These are phyloP conservation scores for Spathaspora sp. DNA, from an alignment of 805 yeast species.

Conservation along the genomic window DNA sequence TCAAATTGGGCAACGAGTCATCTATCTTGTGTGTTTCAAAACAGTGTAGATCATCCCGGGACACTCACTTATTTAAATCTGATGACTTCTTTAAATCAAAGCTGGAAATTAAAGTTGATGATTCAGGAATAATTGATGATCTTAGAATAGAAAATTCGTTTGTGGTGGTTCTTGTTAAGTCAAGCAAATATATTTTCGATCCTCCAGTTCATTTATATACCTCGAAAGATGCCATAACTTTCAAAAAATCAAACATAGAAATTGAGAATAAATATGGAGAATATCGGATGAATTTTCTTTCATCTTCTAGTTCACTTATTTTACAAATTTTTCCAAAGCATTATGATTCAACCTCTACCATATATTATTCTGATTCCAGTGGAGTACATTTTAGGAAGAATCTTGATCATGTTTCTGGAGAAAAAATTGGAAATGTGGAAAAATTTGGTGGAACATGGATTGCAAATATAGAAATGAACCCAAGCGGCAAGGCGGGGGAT, in stretches of 20 bases:
- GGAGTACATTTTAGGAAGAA: slow-evolving; percentile 49
- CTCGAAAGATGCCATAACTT: slow-evolving; percentile 44
- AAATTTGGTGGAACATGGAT: slow-evolving; percentile 65
- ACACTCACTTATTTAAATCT: slow-evolving; percentile 35
- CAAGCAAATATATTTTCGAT: slow-evolving; percentile 37
- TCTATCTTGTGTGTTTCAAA: slow-evolving; percentile 29
- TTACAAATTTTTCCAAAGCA: slow-evolving; percentile 19
- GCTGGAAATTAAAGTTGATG: slow-evolving; percentile 14
- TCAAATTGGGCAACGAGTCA: slow-evolving; percentile 19
- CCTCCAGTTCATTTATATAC: slow-evolving; percentile 38
- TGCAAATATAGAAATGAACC: slow-evolving; percentile 33
- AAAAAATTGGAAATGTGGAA: slow-evolving; percentile 43
- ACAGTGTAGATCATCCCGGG: slow-evolving; percentile 28
- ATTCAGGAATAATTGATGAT: slow-evolving; percentile 25
- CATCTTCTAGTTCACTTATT: slow-evolving; percentile 33
- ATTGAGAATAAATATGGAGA: slow-evolving; percentile 33
- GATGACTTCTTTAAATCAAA: slow-evolving; percentile 40
- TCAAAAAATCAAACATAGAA: slow-evolving; percentile 37
- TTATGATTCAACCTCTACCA: slow-evolving; percentile 19
- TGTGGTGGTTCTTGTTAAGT: slow-evolving; percentile 34
- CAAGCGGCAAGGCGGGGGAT: slow-evolving; percentile 11
- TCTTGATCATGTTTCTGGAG: slow-evolving; percentile 40
- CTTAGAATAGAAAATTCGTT: slow-evolving; percentile 39
- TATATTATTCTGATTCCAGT: slow-evolving; percentile 52
- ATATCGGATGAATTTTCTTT: slow-evolving; percentile 28